Conservation (phyloP, 345 rosid species). For the Eucalyptus leucophloia region DNA sequence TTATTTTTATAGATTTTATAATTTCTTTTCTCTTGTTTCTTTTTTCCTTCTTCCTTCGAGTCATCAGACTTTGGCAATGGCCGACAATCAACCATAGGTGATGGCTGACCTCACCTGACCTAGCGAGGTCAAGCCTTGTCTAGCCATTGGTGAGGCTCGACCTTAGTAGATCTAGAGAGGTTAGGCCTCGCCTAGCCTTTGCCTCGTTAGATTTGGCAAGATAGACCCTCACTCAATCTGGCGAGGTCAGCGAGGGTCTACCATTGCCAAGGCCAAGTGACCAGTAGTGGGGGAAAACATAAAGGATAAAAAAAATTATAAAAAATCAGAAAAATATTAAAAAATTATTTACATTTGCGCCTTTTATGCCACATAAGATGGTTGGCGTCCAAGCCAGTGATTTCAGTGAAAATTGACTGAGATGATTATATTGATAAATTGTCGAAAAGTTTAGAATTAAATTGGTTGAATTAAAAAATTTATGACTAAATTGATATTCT, state of each 20-base stretch:
- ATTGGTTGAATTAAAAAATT: no score
- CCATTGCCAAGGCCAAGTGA: not conserved
- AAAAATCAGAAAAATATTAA: no score
- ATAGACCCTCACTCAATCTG: not conserved
- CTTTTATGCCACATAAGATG: no score
- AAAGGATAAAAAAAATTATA: accelerated
- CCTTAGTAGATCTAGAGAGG: not conserved
- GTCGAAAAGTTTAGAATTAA: no score
- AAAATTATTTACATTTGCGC: no score
- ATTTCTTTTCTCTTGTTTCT: no score
- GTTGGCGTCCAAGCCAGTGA: no score
- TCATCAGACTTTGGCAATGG: accelerated
- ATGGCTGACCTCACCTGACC: accelerated
- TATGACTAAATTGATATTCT: no score
- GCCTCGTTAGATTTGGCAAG: accelerated
- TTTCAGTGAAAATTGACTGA: no score
- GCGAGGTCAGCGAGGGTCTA: accelerated
- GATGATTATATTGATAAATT: no score
- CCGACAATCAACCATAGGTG: accelerated
- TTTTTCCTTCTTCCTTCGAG: not conserved
- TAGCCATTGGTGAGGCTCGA: not conserved
- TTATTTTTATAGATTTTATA: no score
- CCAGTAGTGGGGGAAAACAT: accelerated
- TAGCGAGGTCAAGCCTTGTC: not conserved
- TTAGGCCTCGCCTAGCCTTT: not conserved